These are phyloP conservation scores for Umbilicus rupestris DNA, from an alignment of 164 flowering plant species.

Conservation along the genomic window DNA sequence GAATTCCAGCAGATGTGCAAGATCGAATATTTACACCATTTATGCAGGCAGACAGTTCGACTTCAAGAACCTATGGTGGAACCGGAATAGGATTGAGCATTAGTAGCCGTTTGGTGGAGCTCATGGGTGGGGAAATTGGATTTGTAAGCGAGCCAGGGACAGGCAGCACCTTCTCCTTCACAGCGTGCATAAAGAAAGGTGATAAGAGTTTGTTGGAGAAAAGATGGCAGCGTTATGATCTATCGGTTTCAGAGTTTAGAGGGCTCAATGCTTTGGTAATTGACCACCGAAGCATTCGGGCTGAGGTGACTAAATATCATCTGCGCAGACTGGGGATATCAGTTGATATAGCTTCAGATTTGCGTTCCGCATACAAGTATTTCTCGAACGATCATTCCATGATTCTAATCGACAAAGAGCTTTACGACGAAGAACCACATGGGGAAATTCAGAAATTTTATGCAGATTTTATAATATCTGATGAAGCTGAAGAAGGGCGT, in stretches of 20 bases:
- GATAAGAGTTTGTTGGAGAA: slow-evolving; percentile 26
- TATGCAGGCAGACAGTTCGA: slow-evolving; percentile 95
- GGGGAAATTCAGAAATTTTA: slow-evolving; percentile 18
- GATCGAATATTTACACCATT: slow-evolving; percentile 77
- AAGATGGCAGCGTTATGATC: slow-evolving; percentile 30
- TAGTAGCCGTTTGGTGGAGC: slow-evolving; percentile 68
- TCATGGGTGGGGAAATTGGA: slow-evolving; percentile 90
- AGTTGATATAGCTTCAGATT: slow-evolving; percentile 30
- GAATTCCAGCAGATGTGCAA: slow-evolving; percentile 71
- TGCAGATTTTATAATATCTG: slow-evolving; percentile 19
- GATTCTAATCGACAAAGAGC: slow-evolving; percentile 66
- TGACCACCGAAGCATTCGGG: slow-evolving; percentile 61
- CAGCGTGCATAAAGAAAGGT: slow-evolving; percentile 42
- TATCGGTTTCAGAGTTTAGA: slow-evolving; percentile 35
- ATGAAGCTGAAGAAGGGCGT: slow-evolving; percentile 11
- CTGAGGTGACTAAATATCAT: slow-evolving; percentile 83
- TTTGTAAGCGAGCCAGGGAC: slow-evolving; percentile 63
- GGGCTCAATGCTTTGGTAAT: slow-evolving; percentile 66
- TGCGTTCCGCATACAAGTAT: slow-evolving; percentile 31
- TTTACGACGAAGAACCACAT: slow-evolving; percentile 34
- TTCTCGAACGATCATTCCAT: slow-evolving; percentile 24
- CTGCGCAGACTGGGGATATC: slow-evolving; percentile 65
- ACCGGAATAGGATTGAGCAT: slow-evolving; percentile 96
- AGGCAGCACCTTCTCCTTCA: slow-evolving; percentile 81
- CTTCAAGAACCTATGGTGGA: slow-evolving; percentile 87